These are phyloP conservation scores for Aspergillus egyptiacus DNA, from an alignment of 495 filamentous ascomycete species.

Conservation along the genomic window DNA sequence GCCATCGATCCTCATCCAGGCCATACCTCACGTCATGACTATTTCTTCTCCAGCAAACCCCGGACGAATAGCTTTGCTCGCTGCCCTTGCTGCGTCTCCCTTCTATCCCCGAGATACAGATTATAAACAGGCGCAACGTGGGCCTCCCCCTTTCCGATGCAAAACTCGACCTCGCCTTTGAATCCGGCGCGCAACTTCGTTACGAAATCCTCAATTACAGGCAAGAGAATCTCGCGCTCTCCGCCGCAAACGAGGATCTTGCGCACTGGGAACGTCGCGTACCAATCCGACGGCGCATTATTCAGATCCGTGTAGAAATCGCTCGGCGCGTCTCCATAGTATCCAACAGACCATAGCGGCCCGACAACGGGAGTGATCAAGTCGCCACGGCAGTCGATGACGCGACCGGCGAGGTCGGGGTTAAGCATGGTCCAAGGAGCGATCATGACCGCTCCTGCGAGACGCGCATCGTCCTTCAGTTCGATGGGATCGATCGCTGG, in stretches of 20 bases:
- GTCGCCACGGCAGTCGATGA: conserved; percentile 47
- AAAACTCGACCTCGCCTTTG: conserved; percentile 27
- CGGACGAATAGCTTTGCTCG: conserved; percentile 28
- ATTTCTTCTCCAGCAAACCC: conserved; percentile 19
- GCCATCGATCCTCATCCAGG: neutral
- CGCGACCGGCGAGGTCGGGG: conserved; percentile 32
- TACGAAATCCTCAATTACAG: conserved; percentile 49
- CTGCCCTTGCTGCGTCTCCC: conserved; percentile 38
- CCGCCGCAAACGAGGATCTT: conserved; percentile 51
- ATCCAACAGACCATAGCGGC: conserved; percentile 42
- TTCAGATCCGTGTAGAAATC: conserved; percentile 54
- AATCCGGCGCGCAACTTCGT: conserved; percentile 34
- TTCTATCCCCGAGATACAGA: conserved; percentile 30
- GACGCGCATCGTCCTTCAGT: conserved; percentile 7
- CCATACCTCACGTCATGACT: neutral
- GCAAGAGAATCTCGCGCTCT: conserved; percentile 53
- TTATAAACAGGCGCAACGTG: conserved; percentile 44
- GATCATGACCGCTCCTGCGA: conserved; percentile 50
- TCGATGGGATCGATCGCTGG: conserved; percentile 36
- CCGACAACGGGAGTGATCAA: conserved; percentile 39
- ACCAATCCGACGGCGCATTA: conserved; percentile 50
- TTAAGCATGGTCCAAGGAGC: conserved; percentile 53
- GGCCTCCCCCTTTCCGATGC: conserved; percentile 34
- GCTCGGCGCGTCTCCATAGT: conserved; percentile 37
- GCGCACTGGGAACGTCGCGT: conserved; percentile 38